phyloP scores from a whole-genome alignment of 305 asterid species.

The Caryopteris hybrid region DNA sequence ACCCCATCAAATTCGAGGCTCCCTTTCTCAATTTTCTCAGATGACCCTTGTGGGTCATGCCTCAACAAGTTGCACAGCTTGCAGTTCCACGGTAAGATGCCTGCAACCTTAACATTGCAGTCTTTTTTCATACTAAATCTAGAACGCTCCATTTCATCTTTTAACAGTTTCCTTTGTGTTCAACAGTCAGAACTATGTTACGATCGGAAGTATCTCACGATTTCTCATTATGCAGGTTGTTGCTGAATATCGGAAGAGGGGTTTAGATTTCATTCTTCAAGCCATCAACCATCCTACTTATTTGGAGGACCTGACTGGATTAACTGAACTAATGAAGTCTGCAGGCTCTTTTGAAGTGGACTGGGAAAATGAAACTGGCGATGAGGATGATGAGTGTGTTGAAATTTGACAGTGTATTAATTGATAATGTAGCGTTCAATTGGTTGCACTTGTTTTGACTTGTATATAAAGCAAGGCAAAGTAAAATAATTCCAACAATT shows the following conservation, averaged over 20 bases:
- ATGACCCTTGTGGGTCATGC: constrained; percentile 87
- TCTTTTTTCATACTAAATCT: background rate
- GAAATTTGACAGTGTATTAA: constrained; percentile 33
- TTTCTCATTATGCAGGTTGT: constrained; percentile 47
- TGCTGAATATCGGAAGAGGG: constrained; percentile 60
- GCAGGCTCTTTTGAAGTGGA: constrained; percentile 58
- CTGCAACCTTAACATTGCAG: background rate
- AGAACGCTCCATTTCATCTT: background rate
- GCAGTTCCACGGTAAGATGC: constrained; percentile 65
- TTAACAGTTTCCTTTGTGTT: background rate
- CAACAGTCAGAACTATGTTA: background rate
- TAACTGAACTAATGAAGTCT: constrained; percentile 79
- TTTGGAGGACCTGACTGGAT: constrained; percentile 85
- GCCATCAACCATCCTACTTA: constrained; percentile 88
- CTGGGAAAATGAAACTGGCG: constrained; percentile 56
- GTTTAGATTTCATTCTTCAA: constrained; percentile 68
- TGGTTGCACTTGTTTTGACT: background rate
- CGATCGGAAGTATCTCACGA: background rate
- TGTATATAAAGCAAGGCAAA: constrained; percentile 7
- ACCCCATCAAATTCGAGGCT: constrained; percentile 94
- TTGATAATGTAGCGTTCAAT: background rate
- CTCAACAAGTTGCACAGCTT: constrained; percentile 86
- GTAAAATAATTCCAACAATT: background rate
- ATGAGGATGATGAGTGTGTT: constrained; percentile 46
- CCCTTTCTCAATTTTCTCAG: constrained; percentile 87